Base-by-base conservation (phyloP, 2,329 filamentous ascomycete species). In the Chalaropsis thielavioides region DNA sequence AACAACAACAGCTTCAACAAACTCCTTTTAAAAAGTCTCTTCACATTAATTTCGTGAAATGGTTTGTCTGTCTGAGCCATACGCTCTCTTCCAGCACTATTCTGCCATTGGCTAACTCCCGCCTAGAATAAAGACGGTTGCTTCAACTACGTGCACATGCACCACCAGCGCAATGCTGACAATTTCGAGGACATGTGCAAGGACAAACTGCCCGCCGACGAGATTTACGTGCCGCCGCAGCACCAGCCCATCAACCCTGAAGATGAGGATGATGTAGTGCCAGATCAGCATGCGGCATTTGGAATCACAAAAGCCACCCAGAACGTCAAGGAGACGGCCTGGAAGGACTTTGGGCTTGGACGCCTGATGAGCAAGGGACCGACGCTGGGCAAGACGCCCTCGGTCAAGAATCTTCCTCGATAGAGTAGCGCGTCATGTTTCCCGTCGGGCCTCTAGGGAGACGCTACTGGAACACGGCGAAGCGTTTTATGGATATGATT, bases 261-360 rank as follows among this genome's bases (percentile, higher is more conserved):
- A 74, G 89, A 94, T 73, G 89, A 94, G 75, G 90, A 94, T 72
- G 89, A 94, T 71, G 87, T 94, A 3, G 89, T 94, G 3, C 89
- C 90, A 0, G 89, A 94, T 74, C 89, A 94, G 76, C 89, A 94
- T 72, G 89, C 89, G 13, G 90, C 89, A 0, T 94, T 94, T 73
- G 90, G 89, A 46, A 94, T 95, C 70, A 85, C 89, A 74, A 83
- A 88, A 69, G 89, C 89, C 10, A 92, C 88, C 17, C 87, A 90
- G 75, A 81, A 82, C 68, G 80, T 79, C 70, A 82, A 81, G 70
- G 88, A 91, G 75, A 80, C 87, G 1, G 85, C 84, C 7, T 95
- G 89, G 89, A 87, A 86, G 72, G 89, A 94, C 72, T 76, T 92
- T 6, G 87, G 88, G 0, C 77, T 94, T n/a, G 80, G 79, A 5